Base-by-base conservation (phyloP, 768 basidiomycete genomes). In the Cyathus striatus region DNA sequence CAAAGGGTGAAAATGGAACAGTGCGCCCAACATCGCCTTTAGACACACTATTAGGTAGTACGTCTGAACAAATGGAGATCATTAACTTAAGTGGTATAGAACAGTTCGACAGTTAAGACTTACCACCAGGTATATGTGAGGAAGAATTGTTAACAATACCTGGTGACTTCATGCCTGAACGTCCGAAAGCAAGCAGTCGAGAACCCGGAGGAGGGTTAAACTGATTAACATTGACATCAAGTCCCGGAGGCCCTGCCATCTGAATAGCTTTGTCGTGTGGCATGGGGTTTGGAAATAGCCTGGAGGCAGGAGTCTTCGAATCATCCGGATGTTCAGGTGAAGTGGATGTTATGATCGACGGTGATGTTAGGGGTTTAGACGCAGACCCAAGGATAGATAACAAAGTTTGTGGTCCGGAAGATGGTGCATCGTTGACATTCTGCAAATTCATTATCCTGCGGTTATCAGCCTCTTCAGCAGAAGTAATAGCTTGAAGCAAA, bases 1-100 rank as follows among this genome's bases (percentile, higher is more conserved):
- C 78, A 48, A 82, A 83, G 0, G 79, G 78, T 10, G 73, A 76
- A 51, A 82, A 81, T 21, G 65, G 54, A 26, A 49, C 46, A 32
- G 59, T 48, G 20, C 59, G 64, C 3, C 53, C 43, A 23, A 46
- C 43, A 23, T 71, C 69, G 21, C 41, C 49, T 43, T 54, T 54
- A 20, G 48, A 18, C 36, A 47, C 50, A 4, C 40, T 33, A 30
- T 56, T 55, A 13, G 21, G 20, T n/a, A n/a, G 21, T 18, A 9
- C 16, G 36, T 25, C 23, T 40, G 36, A 32, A 40, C 27, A 17
- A 18, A 22, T 6, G 32, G 40, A 1, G 5, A 40, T 20, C n/a
- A 23, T 7, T 10, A 17, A 17, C 24, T 10, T 12, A 17, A 9
- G 9, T n/a, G n/a, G n/a, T n/a, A n/a, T n/a, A n/a, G n/a, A n/a